A percentile compares a stretch with the other conserved stretches of the same genome.
Evolutionary conservation across 495 filamentous ascomycete genomes (phyloP).

Genomic region (Durotheca rogersii): DNA sequence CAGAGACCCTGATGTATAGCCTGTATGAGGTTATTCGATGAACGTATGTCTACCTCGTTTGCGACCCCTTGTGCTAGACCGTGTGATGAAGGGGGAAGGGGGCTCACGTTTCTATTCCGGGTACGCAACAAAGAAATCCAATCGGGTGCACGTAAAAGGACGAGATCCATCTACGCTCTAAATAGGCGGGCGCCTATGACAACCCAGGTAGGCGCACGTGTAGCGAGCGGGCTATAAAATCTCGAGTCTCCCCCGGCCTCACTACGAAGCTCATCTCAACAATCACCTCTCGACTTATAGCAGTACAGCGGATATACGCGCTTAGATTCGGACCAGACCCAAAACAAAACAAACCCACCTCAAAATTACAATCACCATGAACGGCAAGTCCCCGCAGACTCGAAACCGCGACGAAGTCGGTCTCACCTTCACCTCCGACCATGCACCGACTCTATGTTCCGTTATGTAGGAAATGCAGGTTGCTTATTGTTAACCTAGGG

Average conservation of each 20-base stretch:
- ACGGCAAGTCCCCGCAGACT: conserved; percentile 16
- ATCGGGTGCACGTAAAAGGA: background rate
- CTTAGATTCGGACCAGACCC: too few species aligned
- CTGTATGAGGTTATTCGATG: conserved; percentile 18
- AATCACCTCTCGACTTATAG: background rate
- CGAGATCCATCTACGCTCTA: background rate
- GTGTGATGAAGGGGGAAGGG: background rate
- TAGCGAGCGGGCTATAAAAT: conserved; percentile 6
- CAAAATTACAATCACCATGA: conserved; percentile 13
- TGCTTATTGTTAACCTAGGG: too few species aligned
- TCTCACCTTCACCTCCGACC: conserved; percentile 4
- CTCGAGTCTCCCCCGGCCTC: background rate
- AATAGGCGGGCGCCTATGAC: background rate
- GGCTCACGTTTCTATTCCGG: background rate
- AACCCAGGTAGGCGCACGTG: background rate
- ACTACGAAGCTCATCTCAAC: background rate
- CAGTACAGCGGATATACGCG: background rate
- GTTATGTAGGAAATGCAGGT: conserved; percentile 21
- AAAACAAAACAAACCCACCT: too few species aligned
- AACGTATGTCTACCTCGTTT: conserved; percentile 12
- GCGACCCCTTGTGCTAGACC: background rate
- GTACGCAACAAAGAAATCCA: conserved; percentile 4
- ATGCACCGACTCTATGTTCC: conserved; percentile 5
- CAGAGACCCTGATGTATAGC: conserved; percentile 10
- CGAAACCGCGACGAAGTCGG: conserved; percentile 15